A percentile compares a stretch with the other conserved stretches of the same genome.
These are phyloP conservation scores for Ophiocordyceps robertsii DNA, from an alignment of 2,329 filamentous ascomycete genomes.

Conservation along the genomic window DNA sequence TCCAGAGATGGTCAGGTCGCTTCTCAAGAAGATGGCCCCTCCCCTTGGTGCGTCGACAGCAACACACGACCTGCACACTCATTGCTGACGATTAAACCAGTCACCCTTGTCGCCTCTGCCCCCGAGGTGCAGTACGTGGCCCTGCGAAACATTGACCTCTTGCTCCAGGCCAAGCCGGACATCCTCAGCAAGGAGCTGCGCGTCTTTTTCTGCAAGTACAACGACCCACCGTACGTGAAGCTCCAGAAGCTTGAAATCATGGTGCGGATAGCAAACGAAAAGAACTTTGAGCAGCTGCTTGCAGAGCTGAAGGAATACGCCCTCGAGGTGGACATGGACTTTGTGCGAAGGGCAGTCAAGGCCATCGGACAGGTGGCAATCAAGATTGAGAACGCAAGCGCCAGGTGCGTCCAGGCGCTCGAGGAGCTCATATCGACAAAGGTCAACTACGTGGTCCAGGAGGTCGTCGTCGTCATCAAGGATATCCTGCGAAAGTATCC, in stretches of 20 bases:
- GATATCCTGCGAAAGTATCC: constrained; percentile 97
- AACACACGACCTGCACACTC: neutral
- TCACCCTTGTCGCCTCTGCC: constrained; percentile 87
- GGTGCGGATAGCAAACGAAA: constrained; percentile 96
- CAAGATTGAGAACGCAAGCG: constrained; percentile 90
- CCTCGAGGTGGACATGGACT: constrained; percentile 97
- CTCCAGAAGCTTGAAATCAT: constrained; percentile 97
- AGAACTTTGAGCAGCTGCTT: constrained; percentile 87
- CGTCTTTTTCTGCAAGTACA: constrained; percentile 99
- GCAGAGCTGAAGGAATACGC: constrained; percentile 96
- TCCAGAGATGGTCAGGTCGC: constrained; percentile 65
- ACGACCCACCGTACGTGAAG: constrained; percentile 95
- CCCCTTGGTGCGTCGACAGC: constrained; percentile 53
- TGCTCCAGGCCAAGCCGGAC: constrained; percentile 90
- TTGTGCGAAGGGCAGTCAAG: constrained; percentile 84
- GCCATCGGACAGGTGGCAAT: constrained; percentile 97
- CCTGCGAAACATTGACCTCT: constrained; percentile 85
- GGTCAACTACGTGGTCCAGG: constrained; percentile 98
- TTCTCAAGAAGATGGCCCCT: constrained; percentile 97
- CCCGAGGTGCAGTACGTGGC: constrained; percentile 98
- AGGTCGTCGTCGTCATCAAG: constrained; percentile 97
- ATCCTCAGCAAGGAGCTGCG: constrained; percentile 95
- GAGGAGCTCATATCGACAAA: constrained; percentile 93
- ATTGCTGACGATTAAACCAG: constrained; percentile 26
- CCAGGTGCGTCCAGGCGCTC: constrained; percentile 89